Evolutionary conservation across 768 basidiomycete genomes (phyloP), one percentile per base, ranked within the genome.

Genomic region (Holtermanniella nyarrowii): DNA sequence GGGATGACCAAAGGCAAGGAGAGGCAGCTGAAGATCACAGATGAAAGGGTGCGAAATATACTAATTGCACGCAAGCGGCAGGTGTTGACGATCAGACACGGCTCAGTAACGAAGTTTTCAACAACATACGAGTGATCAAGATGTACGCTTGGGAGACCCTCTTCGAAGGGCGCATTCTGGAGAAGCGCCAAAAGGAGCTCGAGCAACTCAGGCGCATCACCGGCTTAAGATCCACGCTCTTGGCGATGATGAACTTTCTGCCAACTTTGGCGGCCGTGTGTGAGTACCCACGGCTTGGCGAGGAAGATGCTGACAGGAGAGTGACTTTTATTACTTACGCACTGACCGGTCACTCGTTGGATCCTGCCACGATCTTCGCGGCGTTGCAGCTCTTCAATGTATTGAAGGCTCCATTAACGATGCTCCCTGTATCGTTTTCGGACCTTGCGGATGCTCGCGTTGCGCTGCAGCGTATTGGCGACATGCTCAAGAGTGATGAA

Each of bases 321-420:
- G 65, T 70, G 26, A 59, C 68, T 1, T 64, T 83, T 78, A 79
- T 85, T 55, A 81, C 82, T 0, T 85, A 84, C 59, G 74, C 76
- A 1, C 66, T 83, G 16, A 78, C 72, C 25, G 79, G 79, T 7
- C 80, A 82, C 52, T 61, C 71, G 5, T 74, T 83, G 24, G 75
- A 78, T 53, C 66, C 80, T 2, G 78, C 80, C 0, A 70, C 74
- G 48, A 78, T 83, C 46, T 82, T 83, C 63, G 72, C 75, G 3
- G 77, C 78, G 4, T 66, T 83, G 20, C 80, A 82, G 54, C 69
- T 80, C 25, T 81, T 82, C 72, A 81, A 81, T 52, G 57, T 72
- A n/a, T 58, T 72, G 42, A 56, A 59, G 31, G 40, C 46, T 3
- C 71, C 71, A 0, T 56, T 72, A 12, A 40, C 52, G 4, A 52